Evolutionary conservation across 2,329 filamentous ascomycete genomes (phyloP).

Genomic region (Fusarium sp.): DNA sequence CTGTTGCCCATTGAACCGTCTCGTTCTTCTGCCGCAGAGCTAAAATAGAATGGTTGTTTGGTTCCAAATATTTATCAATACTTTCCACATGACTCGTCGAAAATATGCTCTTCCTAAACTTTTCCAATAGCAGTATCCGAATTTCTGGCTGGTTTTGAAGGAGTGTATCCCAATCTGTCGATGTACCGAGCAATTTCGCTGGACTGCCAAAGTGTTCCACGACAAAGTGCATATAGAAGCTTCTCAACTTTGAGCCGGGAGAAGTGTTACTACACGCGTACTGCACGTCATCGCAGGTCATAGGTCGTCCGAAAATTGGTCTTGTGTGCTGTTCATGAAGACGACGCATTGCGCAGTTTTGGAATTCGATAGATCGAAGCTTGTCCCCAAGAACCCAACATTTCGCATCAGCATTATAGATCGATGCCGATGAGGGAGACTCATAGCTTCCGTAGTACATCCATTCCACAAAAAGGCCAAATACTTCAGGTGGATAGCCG

Average conservation of each 20-base stretch:
- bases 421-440: accelerated
- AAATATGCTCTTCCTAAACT: not conserved
- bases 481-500: not conserved
- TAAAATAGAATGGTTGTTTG: accelerated
- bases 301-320: not conserved
- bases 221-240: not conserved
- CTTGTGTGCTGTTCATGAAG: not conserved
- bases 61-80: not conserved
- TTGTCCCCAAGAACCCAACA: not conserved
- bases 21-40: not conserved
- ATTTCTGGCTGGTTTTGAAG: not conserved
- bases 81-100: not conserved
- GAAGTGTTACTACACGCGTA: not conserved
- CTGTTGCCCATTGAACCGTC: too few relatives aligned
- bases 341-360: not conserved
- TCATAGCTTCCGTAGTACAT: not conserved
- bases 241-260: not conserved
- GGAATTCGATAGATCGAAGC: not conserved
- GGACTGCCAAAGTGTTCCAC: not conserved
- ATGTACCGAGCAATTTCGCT: not conserved
- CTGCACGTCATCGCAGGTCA: not conserved
- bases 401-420: not conserved
- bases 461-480: not conserved
- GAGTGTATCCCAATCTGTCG: not conserved
- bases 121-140: not conserved